Evolutionary conservation across 208 protist genomes (phyloP).

Genomic region (Crithidia expoeki): DNA sequence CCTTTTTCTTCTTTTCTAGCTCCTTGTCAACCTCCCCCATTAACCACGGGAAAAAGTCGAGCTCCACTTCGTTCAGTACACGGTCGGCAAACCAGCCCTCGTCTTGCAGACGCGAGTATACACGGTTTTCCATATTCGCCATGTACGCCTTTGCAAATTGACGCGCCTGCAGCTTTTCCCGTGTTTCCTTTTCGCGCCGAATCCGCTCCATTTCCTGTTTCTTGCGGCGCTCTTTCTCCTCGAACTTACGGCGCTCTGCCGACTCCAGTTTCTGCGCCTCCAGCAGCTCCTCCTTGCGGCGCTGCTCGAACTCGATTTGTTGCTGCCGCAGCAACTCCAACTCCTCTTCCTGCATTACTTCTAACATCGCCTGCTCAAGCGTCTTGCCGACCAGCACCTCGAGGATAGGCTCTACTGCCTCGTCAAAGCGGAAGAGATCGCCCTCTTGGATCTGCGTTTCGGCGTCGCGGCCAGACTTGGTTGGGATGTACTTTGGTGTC

Average conservation of each 20-base stretch:
- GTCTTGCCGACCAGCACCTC: slow-evolving; percentile 98
- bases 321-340: slow-evolving; percentile 92
- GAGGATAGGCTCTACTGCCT: slow-evolving; percentile 96
- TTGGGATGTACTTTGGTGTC: slow-evolving; percentile 94
- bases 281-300: slow-evolving; percentile 95
- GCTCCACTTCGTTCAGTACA: slow-evolving; percentile 94
- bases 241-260: slow-evolving; percentile 93
- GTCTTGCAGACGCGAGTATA: slow-evolving; percentile 92
- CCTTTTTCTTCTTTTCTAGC: slow-evolving; percentile 85
- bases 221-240: slow-evolving; percentile 96
- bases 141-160: slow-evolving; percentile 95
- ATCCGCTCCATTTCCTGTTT: slow-evolving; percentile 94
- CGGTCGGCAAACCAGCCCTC: slow-evolving; percentile 96
- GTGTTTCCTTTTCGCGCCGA: slow-evolving; percentile 86
- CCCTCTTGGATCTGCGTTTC: slow-evolving; percentile 96
- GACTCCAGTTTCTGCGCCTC: slow-evolving; percentile 95
- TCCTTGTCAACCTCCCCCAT: slow-evolving; percentile 81
- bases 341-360: slow-evolving; percentile 98
- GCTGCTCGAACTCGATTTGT: slow-evolving; percentile 96
- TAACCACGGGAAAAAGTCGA: slow-evolving; percentile 95
- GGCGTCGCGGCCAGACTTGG: slow-evolving; percentile 94
- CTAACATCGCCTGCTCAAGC: slow-evolving; percentile 97
- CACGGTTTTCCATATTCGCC: slow-evolving; percentile 89
- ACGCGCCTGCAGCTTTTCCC: slow-evolving; percentile 93
- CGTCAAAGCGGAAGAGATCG: slow-evolving; percentile 98